A percentile compares a stretch with the other conserved stretches of the same genome.
Evolutionary conservation across 2,329 filamentous ascomycete species (phyloP).

Genomic region (Colletotrichum limetticola): DNA sequence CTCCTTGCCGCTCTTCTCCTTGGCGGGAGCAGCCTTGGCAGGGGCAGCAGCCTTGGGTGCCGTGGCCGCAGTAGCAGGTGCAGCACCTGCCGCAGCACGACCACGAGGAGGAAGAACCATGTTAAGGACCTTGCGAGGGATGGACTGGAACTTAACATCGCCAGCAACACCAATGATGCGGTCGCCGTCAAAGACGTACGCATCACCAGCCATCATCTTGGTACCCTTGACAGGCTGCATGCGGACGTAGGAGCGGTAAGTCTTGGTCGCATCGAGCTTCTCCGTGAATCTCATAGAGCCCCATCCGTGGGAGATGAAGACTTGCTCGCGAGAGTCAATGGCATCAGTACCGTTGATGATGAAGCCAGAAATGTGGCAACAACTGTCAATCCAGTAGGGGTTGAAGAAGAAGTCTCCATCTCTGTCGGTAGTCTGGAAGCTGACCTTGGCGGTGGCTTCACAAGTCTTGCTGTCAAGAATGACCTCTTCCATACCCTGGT

Average conservation of each 20-base stretch:
- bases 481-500: slow-evolving; percentile 69
- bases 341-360: slow-evolving; percentile 69
- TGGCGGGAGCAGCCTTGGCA: slow-evolving; percentile 42
- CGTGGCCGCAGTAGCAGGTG: slow-evolving; percentile 47
- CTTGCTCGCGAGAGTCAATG: slow-evolving; percentile 63
- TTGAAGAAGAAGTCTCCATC: slow-evolving; percentile 66
- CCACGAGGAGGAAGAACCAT: slow-evolving; percentile 72
- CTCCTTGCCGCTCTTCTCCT: slow-evolving; percentile 49
- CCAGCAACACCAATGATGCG: slow-evolving; percentile 58
- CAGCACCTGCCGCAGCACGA: slow-evolving; percentile 50
- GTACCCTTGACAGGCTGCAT: slow-evolving; percentile 65
- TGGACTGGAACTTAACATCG: slow-evolving; percentile 74
- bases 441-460: slow-evolving; percentile 55
- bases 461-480: slow-evolving; percentile 59
- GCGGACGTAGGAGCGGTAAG: slow-evolving; percentile 66
- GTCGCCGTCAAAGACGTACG: slow-evolving; percentile 65
- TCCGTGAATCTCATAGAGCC: slow-evolving; percentile 62
- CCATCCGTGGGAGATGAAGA: slow-evolving; percentile 72
- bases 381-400: slow-evolving; percentile 69
- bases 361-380: slow-evolving; percentile 70
- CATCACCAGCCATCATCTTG: slow-evolving; percentile 64
- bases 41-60: slow-evolving; percentile 46
- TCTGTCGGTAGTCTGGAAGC: slow-evolving; percentile 58
- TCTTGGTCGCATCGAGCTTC: slow-evolving; percentile 55
- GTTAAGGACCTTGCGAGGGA: slow-evolving; percentile 74